These are phyloP conservation scores for Curvularia sp. DNA, from an alignment of 2,329 filamentous ascomycete species.

Conservation along the genomic window DNA sequence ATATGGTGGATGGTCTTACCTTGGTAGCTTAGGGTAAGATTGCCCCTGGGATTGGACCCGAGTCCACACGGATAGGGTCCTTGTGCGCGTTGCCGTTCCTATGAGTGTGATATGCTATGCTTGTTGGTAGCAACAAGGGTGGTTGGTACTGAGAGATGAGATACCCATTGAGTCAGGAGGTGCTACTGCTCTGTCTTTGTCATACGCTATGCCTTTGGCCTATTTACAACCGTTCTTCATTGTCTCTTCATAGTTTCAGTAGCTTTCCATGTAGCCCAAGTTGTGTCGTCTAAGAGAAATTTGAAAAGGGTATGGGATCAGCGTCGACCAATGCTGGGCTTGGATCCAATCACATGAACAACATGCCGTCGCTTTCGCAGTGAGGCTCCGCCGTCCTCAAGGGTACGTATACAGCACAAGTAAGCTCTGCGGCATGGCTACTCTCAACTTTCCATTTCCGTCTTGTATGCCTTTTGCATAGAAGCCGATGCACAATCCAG, in stretches of 20 bases:
- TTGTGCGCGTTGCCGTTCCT: constrained; percentile 34
- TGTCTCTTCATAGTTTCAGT: constrained; percentile 19
- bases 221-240: constrained; percentile 31
- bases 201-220: constrained; percentile 26
- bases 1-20: constrained; percentile 15
- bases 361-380: neutral
- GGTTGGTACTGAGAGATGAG: constrained; percentile 49
- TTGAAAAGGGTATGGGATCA: neutral
- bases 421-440: constrained; percentile 2
- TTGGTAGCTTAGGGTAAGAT: constrained; percentile 18
- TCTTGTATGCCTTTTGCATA: neutral
- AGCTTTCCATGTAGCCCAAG: constrained; percentile 10
- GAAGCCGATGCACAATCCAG: constrained; percentile 7
- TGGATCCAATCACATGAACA: neutral
- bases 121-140: constrained; percentile 40
- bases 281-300: neutral
- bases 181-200: constrained; percentile 42
- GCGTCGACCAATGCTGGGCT: neutral
- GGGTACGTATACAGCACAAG: constrained; percentile 3
- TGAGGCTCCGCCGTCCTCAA: constrained; percentile 15
- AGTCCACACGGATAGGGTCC: constrained; percentile 18
- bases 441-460: neutral
- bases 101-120: constrained; percentile 33
- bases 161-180: constrained; percentile 51
- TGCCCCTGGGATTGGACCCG: constrained; percentile 16